Base-by-base conservation (phyloP, 495 filamentous ascomycete genomes). In the Podospora comata region DNA sequence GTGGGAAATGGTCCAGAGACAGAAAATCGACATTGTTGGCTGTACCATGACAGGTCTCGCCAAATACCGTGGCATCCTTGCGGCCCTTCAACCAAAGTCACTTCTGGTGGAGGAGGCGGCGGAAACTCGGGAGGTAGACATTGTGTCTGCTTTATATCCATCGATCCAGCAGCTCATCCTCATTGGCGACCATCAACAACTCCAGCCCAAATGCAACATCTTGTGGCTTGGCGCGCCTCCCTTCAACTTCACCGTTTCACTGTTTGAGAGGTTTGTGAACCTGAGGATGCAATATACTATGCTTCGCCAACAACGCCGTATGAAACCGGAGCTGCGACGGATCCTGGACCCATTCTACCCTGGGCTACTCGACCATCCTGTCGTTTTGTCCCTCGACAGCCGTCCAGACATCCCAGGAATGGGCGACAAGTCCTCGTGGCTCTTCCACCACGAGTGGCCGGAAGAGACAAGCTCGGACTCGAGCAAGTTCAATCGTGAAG, bases 1-100 rank as follows among this genome's bases (percentile, higher is more conserved):
- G 63, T 70, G 71, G 0, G 62, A 70, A 19, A 69, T 81, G 18
- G 73, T 82, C 16, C 62, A 64, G 15, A 60, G 54, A 2, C 55
- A 71, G 28, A 26, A 57, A 2, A 74, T 83, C 30, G 74, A 83
- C 55, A 75, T 85, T 39, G 75, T 86, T 23, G 83, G 83, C n/a
- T 84, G 83, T 62, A 86, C 83, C 0, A 85, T 82, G 0, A 85
- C 94, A 0, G 95, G 95, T 4, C 75, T 97, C n/a, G 92, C 88
- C 73, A 97, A 97, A 72, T 94, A 95, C 69, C 87, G 94, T 19
- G 87, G 80, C 2, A 79, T 96, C 0, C 78, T 98, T 26, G 85
- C 90, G 15, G 87, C 86, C 27, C 68, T 96, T 19, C 80, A 86
- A 32, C 93, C 95, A 0, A 85, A 77, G 16, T 79, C 83, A 16